Evolutionary conservation across 352 stramenopile species (phyloP), one percentile per base, ranked within the genome.

Genomic region (Elongisporangium prolatum): DNA sequence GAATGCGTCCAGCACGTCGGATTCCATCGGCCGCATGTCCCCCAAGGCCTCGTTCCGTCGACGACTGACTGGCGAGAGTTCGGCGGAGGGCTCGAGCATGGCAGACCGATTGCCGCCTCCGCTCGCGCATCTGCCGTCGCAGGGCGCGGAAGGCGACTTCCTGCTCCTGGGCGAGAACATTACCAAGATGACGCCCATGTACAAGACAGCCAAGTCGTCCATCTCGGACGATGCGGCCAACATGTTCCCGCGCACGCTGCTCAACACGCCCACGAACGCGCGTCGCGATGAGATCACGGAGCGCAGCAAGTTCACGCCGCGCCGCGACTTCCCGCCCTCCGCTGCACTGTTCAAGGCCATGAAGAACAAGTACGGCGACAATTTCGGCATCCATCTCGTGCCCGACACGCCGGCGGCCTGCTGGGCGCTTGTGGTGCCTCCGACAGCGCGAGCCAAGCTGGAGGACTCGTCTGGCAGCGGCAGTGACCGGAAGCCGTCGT

Each of bases 261-360:
- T 91, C 28, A 76, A 76, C 38, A 80, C 69, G 0, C 71, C 71
- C 17, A 72, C 80, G 18, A 89, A 75, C 34, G 76, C 84, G 7
- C 68, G 74, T 3, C 83, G 79, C 11, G 81, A 91, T 28, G 77
- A 89, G 48, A 87, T 91, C 44, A 89, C 83, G 2, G 84, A 91
- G 54, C 87, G 77, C 57, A 89, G 78, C 62, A 93, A 92, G 55
- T 89, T 92, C 53, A 89, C 80, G 9, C 80, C 84, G 14, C 79
- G 79, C 48, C 83, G 83, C 17, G 85, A 93, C 55, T 95, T 95
- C 38, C 85, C 85, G 4, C 85, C 85, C 28, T 91, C 85, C n/a
- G 83, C 81, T 4, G 84, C 82, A 10, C 56, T 95, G 44, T 93
- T 93, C 60, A 92, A 95, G 64, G 85, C 85, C 3, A 86, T 95